Base-by-base conservation (phyloP, 2,329 filamentous ascomycete species). In the Talaromyces sp. region DNA sequence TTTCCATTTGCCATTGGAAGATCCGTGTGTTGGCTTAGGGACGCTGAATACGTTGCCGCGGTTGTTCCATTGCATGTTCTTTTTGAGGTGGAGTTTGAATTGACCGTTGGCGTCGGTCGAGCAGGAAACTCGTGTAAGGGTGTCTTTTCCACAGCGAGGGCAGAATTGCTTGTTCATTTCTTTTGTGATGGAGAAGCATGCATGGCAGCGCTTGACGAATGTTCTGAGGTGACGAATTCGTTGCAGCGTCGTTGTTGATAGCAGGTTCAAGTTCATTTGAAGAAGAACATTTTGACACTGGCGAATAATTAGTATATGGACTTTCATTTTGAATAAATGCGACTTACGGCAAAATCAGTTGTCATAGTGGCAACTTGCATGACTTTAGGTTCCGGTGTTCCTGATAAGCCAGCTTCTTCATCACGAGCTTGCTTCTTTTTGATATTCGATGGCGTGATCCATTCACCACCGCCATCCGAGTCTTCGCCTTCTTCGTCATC, bases 21-120 rank as follows among this genome's bases (percentile, higher is more conserved):
- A 89, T 1, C 95, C 95, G 67, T 91, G 88, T 13, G 91, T 86
- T 0, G 95, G 91, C 81, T 97, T 98, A 1, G 95, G 95, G 53
- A 99, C 88, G 76, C 92, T 96, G 82, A 90, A 99, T 43, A 92
- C 87, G 77, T 97, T 95, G 61, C 95, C 95, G 27, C 93, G 86
- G 70, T 90, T 96, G 79, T 97, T 98, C 89, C 90, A 97, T 80
- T 97, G 92, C 83, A 95, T 97, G 78, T 97, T 97, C 78, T 89
- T 89, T 83, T 96, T 96, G 67, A 99, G 83, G 75, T 97, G 91
- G 67, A 99, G 79, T 66, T 86, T 88, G 81, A 97, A 96, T 71
- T 89, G 87, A 61, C 95, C 95, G 60, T 88, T 85, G 29, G 88
- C 83, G 72, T 93, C 89, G 3, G 93, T 97, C 31, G 90, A 91